These are phyloP conservation scores for Ophiostoma piceae DNA, from an alignment of 2,329 filamentous ascomycete genomes.

Conservation along the genomic window DNA sequence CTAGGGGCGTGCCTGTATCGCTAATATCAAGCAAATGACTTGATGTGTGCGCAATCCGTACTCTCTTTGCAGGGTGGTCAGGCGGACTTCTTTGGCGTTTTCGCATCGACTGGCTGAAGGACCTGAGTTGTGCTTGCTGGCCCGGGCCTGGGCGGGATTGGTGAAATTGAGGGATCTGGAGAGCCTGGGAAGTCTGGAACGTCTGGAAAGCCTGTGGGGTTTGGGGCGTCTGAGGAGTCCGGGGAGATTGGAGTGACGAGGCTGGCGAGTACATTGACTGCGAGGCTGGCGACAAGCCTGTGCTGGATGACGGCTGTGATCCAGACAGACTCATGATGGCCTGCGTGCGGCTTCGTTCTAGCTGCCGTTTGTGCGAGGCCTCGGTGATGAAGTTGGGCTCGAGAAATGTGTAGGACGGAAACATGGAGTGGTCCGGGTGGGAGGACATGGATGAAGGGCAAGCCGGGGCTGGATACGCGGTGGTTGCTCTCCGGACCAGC, in stretches of 20 bases:
- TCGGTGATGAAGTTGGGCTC: conserved; percentile 15
- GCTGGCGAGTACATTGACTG: background rate
- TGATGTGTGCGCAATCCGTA: background rate
- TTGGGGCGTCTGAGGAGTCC: background rate
- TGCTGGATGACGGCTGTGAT: background rate
- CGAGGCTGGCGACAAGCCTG: background rate
- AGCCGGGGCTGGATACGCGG: conserved; percentile 14
- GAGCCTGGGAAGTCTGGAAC: background rate
- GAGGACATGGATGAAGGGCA: conserved; percentile 14
- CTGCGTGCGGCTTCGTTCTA: background rate
- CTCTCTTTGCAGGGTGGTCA: background rate
- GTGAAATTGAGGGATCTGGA: background rate
- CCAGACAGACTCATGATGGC: background rate
- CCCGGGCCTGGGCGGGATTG: background rate
- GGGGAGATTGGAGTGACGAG: background rate
- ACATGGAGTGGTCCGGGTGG: conserved; percentile 23
- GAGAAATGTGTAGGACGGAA: conserved; percentile 20
- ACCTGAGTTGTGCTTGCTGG: background rate
- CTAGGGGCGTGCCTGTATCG: background rate
- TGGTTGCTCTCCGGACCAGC: conserved; percentile 3
- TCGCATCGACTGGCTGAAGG: background rate
- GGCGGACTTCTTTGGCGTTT: conserved; percentile 5
- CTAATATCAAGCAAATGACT: background rate
- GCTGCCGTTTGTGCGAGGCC: background rate
- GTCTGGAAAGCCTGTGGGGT: background rate